phyloP scores from a whole-genome alignment of 352 stramenopile species.

The Pythium plurisporium region DNA sequence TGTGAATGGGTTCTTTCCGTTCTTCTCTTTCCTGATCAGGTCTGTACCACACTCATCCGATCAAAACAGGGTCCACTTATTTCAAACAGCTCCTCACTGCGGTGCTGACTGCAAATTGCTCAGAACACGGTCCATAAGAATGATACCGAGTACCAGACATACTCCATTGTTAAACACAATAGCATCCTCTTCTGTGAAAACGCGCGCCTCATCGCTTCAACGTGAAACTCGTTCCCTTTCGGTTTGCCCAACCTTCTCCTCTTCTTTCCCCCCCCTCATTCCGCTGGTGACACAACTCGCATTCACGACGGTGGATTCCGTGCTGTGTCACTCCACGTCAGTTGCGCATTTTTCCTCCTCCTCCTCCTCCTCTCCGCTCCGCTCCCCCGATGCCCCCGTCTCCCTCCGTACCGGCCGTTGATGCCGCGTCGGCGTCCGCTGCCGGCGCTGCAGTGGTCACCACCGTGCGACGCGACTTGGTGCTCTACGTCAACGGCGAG shows the following conservation, averaged over 20 bases:
- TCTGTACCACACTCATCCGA: neutral
- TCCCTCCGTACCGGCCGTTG: neutral
- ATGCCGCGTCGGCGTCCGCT: neutral
- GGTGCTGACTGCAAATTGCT: too few relatives aligned
- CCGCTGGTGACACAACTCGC: conserved; percentile 3
- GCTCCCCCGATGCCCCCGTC: conserved; percentile 4
- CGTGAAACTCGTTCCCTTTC: neutral
- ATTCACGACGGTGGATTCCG: conserved; percentile 18
- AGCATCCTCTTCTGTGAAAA: conserved; percentile 1
- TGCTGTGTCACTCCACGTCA: conserved; percentile 7
- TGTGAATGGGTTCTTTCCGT: conserved; percentile 23
- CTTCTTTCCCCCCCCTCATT: conserved; percentile 8
- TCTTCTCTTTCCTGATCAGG: conserved; percentile 1
- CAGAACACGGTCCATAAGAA: neutral
- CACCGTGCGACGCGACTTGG: conserved; percentile 40
- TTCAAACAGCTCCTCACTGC: too few relatives aligned
- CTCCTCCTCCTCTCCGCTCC: conserved; percentile 1
- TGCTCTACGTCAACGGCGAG: conserved; percentile 77
- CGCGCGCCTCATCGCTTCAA: conserved; percentile 17
- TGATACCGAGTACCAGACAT: neutral
- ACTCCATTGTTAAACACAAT: neutral
- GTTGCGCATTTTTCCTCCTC: conserved; percentile 11
- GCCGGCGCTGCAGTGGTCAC: neutral
- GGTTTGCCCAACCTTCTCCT: neutral
- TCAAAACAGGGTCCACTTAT: conserved; percentile 1